These are phyloP conservation scores for Vigna unguiculata DNA, from an alignment of 306 rosid genomes.

Conservation along the genomic window DNA sequence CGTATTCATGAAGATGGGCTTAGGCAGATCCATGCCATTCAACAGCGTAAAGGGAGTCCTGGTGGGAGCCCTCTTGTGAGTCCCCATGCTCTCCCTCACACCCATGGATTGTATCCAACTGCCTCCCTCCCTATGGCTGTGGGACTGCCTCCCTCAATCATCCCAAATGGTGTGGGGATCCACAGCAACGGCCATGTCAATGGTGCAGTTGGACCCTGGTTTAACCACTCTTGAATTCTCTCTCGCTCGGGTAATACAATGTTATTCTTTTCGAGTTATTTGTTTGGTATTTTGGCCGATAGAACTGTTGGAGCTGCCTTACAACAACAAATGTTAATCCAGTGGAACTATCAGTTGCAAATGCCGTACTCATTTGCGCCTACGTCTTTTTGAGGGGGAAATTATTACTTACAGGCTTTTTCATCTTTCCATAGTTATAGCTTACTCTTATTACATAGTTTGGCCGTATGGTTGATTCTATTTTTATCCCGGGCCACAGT, in stretches of 20 bases:
- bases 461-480: constrained; percentile 43
- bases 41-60: constrained; percentile 84
- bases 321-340: constrained; percentile 51
- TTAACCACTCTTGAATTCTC: constrained; percentile 71
- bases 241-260: constrained; percentile 47
- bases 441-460: constrained; percentile 35
- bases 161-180: constrained; percentile 81
- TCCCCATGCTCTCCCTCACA: constrained; percentile 77
- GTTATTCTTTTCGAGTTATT: constrained; percentile 56
- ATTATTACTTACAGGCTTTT: constrained; percentile 59
- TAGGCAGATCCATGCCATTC: constrained; percentile 92
- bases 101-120: constrained; percentile 76
- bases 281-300: constrained; percentile 72
- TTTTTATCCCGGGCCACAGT: constrained; percentile 42
- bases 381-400: constrained; percentile 44
- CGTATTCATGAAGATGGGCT: constrained; percentile 97
- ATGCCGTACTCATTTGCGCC: constrained; percentile 64
- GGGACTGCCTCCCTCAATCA: constrained; percentile 72
- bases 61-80: constrained; percentile 80
- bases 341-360: constrained; percentile 73
- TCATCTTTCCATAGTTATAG: constrained; percentile 50
- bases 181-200: constrained; percentile 95
- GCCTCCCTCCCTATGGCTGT: constrained; percentile 66
- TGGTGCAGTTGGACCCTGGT: constrained; percentile 96
- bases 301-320: constrained; percentile 62